phyloP scores from a whole-genome alignment of 495 filamentous ascomycete genomes.

The Xylaria palmicola region DNA sequence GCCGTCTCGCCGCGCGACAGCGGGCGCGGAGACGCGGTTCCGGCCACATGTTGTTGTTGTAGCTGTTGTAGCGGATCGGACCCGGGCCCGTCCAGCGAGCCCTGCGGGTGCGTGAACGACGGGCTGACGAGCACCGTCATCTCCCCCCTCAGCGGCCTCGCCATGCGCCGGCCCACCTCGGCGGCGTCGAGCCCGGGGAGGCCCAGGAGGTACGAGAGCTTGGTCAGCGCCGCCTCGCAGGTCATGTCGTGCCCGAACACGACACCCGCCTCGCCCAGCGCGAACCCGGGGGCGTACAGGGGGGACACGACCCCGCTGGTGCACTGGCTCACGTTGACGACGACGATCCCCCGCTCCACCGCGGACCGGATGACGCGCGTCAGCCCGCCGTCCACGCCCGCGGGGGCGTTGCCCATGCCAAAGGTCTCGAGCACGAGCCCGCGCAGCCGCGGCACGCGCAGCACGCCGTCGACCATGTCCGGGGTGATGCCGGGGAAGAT shows the following conservation, averaged over 20 bases:
- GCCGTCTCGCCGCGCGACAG: constrained; percentile 50
- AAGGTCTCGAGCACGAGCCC: constrained; percentile 94
- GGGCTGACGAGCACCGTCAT: constrained; percentile 68
- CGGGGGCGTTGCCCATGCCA: constrained; percentile 90
- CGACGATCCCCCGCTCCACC: constrained; percentile 75
- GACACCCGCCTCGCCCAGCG: constrained; percentile 81
- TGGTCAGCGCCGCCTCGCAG: constrained; percentile 89
- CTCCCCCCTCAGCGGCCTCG: constrained; percentile 75
- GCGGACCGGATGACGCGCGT: constrained; percentile 77
- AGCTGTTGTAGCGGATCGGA: too few species aligned
- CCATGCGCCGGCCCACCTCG: constrained; percentile 71
- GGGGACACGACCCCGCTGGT: constrained; percentile 83
- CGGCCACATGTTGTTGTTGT: neutral
- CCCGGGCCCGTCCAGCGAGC: constrained; percentile 34
- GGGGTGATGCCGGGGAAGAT: constrained; percentile 96
- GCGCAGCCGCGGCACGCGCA: constrained; percentile 72
- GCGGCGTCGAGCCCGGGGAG: constrained; percentile 57
- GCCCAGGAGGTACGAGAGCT: constrained; percentile 85
- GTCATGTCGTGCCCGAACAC: constrained; percentile 94
- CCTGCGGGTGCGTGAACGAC: constrained; percentile 71
- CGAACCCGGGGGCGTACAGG: constrained; percentile 88
- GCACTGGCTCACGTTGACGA: constrained; percentile 96
- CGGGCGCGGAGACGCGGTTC: constrained; percentile 38
- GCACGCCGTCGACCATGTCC: constrained; percentile 88
- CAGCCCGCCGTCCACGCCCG: constrained; percentile 77